These are phyloP conservation scores for Acanthamoeba sp. DNA, from an alignment of 208 protist species.

Conservation along the genomic window DNA sequence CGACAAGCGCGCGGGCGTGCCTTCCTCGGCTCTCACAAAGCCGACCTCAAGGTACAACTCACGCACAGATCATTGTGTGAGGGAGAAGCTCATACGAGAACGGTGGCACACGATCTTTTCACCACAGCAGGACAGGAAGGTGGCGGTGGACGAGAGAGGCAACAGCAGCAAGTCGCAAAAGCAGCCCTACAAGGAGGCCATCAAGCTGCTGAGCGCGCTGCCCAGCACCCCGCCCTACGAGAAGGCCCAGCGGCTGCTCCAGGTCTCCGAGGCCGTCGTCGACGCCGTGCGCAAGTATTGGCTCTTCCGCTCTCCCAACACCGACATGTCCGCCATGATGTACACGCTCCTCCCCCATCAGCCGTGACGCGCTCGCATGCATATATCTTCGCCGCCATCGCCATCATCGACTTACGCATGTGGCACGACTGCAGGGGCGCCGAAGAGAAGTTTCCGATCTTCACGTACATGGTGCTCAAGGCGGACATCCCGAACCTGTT, in stretches of 20 bases:
- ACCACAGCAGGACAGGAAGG: not conserved
- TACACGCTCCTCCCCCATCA: not conserved
- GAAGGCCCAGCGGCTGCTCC: constrained; percentile 54
- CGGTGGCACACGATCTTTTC: too few species aligned
- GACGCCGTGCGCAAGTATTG: constrained; percentile 59
- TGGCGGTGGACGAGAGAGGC: not conserved
- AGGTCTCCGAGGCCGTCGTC: constrained; percentile 33
- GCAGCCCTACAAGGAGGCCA: constrained; percentile 54
- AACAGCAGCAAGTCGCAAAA: constrained; percentile 12
- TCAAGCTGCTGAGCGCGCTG: not conserved
- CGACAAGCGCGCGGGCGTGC: constrained; percentile 11
- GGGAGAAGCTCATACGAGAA: not conserved
- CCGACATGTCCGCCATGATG: constrained; percentile 36
- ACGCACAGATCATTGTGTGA: too few species aligned
- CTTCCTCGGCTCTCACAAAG: constrained; percentile 47
- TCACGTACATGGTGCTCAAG: constrained; percentile 60
- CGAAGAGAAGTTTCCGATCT: constrained; percentile 69
- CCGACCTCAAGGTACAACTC: not conserved
- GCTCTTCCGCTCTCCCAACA: constrained; percentile 42
- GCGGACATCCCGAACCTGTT: constrained; percentile 62
- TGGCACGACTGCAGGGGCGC: constrained; percentile 16
- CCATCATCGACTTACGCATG: too few species aligned
- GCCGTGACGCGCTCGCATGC: too few species aligned
- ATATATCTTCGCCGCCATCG: too few species aligned
- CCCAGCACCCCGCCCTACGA: constrained; percentile 4